These are phyloP conservation scores for Draba incana DNA, from an alignment of 345 rosid genomes.

Conservation along the genomic window DNA sequence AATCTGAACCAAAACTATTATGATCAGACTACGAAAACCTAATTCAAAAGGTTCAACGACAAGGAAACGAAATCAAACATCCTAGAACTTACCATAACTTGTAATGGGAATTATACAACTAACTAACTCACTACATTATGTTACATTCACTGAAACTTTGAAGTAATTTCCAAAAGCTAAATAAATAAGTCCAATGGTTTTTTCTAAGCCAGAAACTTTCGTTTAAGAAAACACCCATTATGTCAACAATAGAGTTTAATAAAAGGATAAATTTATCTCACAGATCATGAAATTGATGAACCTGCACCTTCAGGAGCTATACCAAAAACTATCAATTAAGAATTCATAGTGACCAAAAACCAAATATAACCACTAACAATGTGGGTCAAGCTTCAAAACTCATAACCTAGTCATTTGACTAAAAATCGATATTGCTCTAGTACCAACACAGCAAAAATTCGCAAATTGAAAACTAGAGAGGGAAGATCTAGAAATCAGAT, in stretches of 20 bases:
- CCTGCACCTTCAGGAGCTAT: background rate
- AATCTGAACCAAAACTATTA: background rate
- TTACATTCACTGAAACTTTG: background rate
- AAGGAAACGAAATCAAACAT: background rate
- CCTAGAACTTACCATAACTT: background rate
- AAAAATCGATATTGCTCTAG: background rate
- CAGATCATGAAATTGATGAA: background rate
- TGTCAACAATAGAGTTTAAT: background rate
- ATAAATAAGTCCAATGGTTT: too few species aligned
- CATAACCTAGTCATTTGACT: conserved; percentile 14
- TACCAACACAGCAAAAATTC: background rate
- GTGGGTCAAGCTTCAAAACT: conserved; percentile 20
- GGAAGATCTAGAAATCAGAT: conserved; percentile 30
- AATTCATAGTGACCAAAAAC: conserved; percentile 13
- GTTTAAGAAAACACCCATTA: background rate
- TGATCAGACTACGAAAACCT: background rate
- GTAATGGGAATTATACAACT: background rate
- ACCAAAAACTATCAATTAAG: conserved; percentile 1
- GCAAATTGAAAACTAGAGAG: background rate
- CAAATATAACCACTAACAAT: conserved; percentile 14
- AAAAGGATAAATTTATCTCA: background rate
- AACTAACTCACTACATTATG: background rate
- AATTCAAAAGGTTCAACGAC: conserved; percentile 4
- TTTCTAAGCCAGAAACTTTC: background rate
- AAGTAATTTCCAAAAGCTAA: background rate